Evolutionary conservation across 768 basidiomycete species (phyloP).

Genomic region (Tulasnella sp.): DNA sequence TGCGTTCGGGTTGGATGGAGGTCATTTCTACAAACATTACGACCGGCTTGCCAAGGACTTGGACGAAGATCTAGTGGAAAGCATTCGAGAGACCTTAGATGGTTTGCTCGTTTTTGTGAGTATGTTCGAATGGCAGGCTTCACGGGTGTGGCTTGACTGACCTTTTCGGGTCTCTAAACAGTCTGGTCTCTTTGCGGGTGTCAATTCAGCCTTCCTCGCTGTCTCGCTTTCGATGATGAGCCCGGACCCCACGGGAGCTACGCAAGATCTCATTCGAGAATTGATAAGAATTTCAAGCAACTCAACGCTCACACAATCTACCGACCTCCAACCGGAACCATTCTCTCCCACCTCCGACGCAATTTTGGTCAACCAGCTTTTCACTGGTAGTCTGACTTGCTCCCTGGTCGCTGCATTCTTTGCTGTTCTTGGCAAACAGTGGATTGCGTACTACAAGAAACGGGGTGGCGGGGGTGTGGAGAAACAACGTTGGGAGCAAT

Average conservation of each 20-base stretch:
- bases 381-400: slow-evolving; percentile 11
- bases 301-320: neutral
- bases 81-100: neutral
- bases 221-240: neutral
- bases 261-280: neutral
- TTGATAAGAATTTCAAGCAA: neutral
- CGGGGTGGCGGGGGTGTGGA: neutral
- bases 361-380: slow-evolving; percentile 5
- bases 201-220: slow-evolving; percentile 2
- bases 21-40: neutral
- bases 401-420: neutral
- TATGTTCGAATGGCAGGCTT: neutral
- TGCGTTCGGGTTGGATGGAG: neutral
- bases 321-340: neutral
- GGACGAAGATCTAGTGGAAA: neutral
- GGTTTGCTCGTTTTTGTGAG: neutral
- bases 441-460: slow-evolving; percentile 12
- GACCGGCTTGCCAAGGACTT: neutral
- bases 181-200: neutral
- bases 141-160: neutral
- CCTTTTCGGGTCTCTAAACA: neutral
- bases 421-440: slow-evolving; percentile 16
- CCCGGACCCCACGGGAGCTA: neutral
- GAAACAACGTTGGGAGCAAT: slow-evolving; percentile 4
- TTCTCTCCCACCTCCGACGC: slow-evolving; percentile 12